Conservation (phyloP, 495 filamentous ascomycete species). For the Penicillium egyptiacum region DNA sequence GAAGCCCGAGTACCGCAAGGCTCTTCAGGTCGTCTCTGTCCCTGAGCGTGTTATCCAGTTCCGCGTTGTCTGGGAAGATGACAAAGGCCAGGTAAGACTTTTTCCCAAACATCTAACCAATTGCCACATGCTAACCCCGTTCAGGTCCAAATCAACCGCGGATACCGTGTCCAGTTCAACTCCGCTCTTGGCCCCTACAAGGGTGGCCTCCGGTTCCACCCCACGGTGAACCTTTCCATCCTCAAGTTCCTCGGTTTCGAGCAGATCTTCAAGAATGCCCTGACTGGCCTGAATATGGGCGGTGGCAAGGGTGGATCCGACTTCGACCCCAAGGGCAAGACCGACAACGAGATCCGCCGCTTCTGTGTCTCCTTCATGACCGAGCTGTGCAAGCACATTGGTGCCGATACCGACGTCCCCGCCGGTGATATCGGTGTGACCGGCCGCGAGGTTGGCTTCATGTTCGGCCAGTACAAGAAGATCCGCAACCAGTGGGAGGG, state of each 20-base stretch:
- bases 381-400: constrained; percentile 91
- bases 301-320: constrained; percentile 98
- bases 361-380: constrained; percentile 98
- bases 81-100: constrained; percentile 60
- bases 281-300: constrained; percentile 95
- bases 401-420: constrained; percentile 93
- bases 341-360: constrained; percentile 93
- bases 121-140: constrained; percentile 1
- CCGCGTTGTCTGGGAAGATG: constrained; percentile 95
- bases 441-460: constrained; percentile 89
- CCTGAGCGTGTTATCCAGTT: constrained; percentile 97
- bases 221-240: constrained; percentile 93
- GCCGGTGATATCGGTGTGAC: constrained; percentile 88
- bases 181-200: constrained; percentile 98
- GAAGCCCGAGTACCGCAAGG: constrained; percentile 90
- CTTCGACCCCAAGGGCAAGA: constrained; percentile 99
- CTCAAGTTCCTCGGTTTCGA: constrained; percentile 99
- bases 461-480: constrained; percentile 94
- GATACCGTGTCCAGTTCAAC: constrained; percentile 99
- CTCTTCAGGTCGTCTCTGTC: constrained; percentile 82
- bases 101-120: not conserved
- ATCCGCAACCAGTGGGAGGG: constrained; percentile 90
- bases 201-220: constrained; percentile 94
- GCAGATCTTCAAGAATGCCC: constrained; percentile 99
- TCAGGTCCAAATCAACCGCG: constrained; percentile 88